A percentile compares a stretch with the other conserved stretches of the same genome.
Evolutionary conservation across 108 stramenopile genomes (phyloP).

Genomic region (Skeletonema tropicum): DNA sequence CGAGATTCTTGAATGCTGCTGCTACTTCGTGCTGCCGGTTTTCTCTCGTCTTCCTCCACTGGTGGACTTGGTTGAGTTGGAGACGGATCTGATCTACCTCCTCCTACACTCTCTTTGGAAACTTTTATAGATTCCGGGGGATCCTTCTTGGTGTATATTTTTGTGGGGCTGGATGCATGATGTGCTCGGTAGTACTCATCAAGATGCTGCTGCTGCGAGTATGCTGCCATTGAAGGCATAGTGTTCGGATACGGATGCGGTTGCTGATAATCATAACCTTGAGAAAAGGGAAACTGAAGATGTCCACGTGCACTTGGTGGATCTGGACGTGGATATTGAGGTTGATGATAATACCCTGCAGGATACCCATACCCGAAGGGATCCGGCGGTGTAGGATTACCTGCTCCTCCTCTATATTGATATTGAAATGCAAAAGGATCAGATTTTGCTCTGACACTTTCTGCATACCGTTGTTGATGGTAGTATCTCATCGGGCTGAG

Average conservation of each 20-base stretch:
- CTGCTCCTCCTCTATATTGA: background rate
- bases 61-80: constrained; percentile 20
- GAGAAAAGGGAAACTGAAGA: background rate
- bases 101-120: constrained; percentile 3
- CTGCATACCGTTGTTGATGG: background rate
- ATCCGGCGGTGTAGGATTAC: background rate
- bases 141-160: constrained; percentile 19
- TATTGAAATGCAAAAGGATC: background rate
- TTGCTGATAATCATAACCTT: background rate
- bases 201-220: background rate
- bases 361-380: background rate
- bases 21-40: constrained; percentile 24
- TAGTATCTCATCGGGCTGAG: constrained; percentile 6
- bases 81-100: background rate
- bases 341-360: constrained; percentile 2
- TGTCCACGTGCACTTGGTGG: constrained; percentile 7
- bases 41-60: constrained; percentile 44
- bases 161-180: constrained; percentile 14
- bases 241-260: background rate
- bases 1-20: background rate
- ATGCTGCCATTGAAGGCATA: background rate
- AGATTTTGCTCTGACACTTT: background rate
- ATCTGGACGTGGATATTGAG: constrained; percentile 15
- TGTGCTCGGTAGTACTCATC: background rate
- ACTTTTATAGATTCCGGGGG: constrained; percentile 12